Evolutionary conservation across 2,329 filamentous ascomycete genomes (phyloP).

Genomic region (Penicillium hesseltinei): DNA sequence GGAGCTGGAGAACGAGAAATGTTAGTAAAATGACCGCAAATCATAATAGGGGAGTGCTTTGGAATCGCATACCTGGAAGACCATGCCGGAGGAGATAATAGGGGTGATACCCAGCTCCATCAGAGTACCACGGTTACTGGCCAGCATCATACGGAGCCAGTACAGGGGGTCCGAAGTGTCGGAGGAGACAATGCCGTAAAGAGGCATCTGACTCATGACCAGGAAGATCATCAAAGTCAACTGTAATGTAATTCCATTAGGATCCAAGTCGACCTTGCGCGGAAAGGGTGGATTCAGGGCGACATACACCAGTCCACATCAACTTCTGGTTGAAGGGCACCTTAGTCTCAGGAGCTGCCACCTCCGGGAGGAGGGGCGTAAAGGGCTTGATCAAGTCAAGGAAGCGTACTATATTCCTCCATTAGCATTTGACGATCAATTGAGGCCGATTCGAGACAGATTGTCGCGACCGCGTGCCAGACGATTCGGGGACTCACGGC

Average conservation of each 20-base stretch:
- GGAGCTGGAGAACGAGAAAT: slow-evolving; percentile 56
- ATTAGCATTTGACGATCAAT: slow-evolving; percentile 31
- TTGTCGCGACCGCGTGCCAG: slow-evolving; percentile 32
- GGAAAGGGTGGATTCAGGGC: slow-evolving; percentile 9
- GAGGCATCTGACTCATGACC: slow-evolving; percentile 99
- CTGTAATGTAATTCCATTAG: slow-evolving; percentile 33
- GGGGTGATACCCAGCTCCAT: slow-evolving; percentile 98
- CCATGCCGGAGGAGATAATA: slow-evolving; percentile 99
- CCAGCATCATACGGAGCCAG: slow-evolving; percentile 99
- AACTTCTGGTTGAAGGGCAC: slow-evolving; percentile 98
- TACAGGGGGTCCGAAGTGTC: slow-evolving; percentile 98
- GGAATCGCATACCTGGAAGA: slow-evolving; percentile 71
- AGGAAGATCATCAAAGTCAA: slow-evolving; percentile 97
- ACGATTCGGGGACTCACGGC: slow-evolving; percentile 49
- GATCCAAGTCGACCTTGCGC: slow-evolving; percentile 10
- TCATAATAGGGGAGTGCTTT: neutral
- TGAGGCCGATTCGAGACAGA: slow-evolving; percentile 18
- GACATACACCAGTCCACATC: slow-evolving; percentile 78
- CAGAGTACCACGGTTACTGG: slow-evolving; percentile 93
- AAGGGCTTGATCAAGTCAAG: slow-evolving; percentile 99
- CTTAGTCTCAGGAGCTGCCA: slow-evolving; percentile 97
- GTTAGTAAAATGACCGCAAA: slow-evolving; percentile 17
- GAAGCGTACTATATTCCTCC: slow-evolving; percentile 72
- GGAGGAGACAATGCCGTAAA: slow-evolving; percentile 98
- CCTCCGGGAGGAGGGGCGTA: slow-evolving; percentile 98